A percentile compares a stretch with the other conserved stretches of the same genome.
Evolutionary conservation across 495 filamentous ascomycete species (phyloP).

Genomic region (Aspergillus steynii): DNA sequence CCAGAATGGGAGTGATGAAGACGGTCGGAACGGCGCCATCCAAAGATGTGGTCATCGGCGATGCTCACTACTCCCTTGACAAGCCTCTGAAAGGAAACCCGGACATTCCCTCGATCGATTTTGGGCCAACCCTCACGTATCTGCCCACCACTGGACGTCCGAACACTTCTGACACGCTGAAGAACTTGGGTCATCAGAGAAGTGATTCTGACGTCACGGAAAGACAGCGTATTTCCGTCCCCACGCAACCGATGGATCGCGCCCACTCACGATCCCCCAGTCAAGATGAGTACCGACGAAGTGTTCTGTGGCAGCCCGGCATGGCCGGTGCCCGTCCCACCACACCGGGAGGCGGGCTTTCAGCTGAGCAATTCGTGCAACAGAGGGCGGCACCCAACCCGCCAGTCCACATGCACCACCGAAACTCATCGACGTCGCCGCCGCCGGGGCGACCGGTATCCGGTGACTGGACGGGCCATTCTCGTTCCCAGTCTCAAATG

Average conservation of each 20-base stretch:
- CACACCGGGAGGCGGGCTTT: constrained; percentile 49
- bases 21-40: constrained; percentile 66
- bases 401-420: constrained; percentile 55
- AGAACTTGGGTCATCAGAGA: constrained; percentile 38
- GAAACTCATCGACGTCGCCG: constrained; percentile 54
- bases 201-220: constrained; percentile 38
- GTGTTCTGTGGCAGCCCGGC: constrained; percentile 79
- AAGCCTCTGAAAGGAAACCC: constrained; percentile 33
- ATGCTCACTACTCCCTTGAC: constrained; percentile 54
- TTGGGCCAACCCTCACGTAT: constrained; percentile 73
- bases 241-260: constrained; percentile 31
- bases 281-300: constrained; percentile 56
- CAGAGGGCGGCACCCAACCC: constrained; percentile 67
- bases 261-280: constrained; percentile 40
- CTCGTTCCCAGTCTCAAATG: constrained; percentile 42
- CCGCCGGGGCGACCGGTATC: constrained; percentile 45
- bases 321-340: constrained; percentile 48
- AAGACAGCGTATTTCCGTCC: constrained; percentile 31
- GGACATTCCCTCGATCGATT: constrained; percentile 77
- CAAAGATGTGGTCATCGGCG: constrained; percentile 59
- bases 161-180: constrained; percentile 39
- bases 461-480: constrained; percentile 57
- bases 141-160: constrained; percentile 55
- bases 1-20: constrained; percentile 79
- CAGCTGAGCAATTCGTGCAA: constrained; percentile 81